Evolutionary conservation across 805 yeast genomes (phyloP).

Genomic region (Saturnispora halmiae): DNA sequence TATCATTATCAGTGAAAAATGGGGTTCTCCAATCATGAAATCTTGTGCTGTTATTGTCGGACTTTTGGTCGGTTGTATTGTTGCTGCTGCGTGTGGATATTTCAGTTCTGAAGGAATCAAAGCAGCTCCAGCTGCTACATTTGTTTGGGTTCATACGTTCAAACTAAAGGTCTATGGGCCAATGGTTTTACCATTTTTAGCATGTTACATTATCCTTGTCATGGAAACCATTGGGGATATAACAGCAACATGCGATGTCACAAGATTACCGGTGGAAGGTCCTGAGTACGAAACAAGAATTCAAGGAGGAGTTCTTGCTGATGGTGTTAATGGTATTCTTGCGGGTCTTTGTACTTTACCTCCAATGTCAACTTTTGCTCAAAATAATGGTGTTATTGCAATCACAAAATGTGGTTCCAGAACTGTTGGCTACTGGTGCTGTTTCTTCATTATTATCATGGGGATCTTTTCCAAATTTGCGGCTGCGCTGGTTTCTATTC

Average conservation of each 20-base stretch:
- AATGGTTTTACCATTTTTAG: constrained; percentile 73
- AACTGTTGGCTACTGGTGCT: constrained; percentile 47
- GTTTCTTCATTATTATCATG: constrained; percentile 69
- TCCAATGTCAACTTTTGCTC: constrained; percentile 91
- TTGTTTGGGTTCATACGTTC: constrained; percentile 84
- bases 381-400: constrained; percentile 90
- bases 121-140: constrained; percentile 72
- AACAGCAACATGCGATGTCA: constrained; percentile 89
- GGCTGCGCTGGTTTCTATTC: constrained; percentile 81
- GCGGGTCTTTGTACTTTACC: constrained; percentile 76
- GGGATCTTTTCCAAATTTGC: constrained; percentile 83
- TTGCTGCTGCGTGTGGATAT: constrained; percentile 85
- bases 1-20: constrained; percentile 69
- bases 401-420: constrained; percentile 88
- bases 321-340: constrained; percentile 66
- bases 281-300: constrained; percentile 70
- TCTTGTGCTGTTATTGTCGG: constrained; percentile 90
- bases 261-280: constrained; percentile 78
- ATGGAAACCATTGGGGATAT: constrained; percentile 95
- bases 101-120: constrained; percentile 50
- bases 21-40: constrained; percentile 92
- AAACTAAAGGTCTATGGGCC: constrained; percentile 73
- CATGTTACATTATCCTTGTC: constrained; percentile 71
- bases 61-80: constrained; percentile 78
- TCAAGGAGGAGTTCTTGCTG: constrained; percentile 90